Evolutionary conservation across 2,329 filamentous ascomycete species (phyloP), one percentile per base, ranked within the genome.

Genomic region (Plectosphaerella sp.): DNA sequence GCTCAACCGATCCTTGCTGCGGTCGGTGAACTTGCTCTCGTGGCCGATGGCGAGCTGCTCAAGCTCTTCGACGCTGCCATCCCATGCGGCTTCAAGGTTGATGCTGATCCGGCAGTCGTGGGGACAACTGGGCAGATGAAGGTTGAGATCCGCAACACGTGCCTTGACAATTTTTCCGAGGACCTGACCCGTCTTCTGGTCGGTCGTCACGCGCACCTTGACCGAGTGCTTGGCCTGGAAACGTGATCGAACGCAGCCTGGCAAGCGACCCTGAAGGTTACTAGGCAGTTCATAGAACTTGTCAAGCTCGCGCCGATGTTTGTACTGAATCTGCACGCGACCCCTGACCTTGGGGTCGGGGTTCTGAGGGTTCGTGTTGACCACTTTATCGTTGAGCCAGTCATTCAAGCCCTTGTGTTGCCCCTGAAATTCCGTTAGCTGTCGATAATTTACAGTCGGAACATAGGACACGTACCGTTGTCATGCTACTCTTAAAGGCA

Each of bases 21-120:
- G 84, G 62, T 90, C 86, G 7, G 78, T 72, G 58, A 69, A 67
- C 25, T 63, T 73, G 62, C 63, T 75, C 58, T 51, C 68, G 58
- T 59, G 70, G 50, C 57, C 62, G 42, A 62, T 67, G 47, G 62
- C 62, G 49, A 70, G 52, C 22, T 67, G 63, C 59, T 81, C 75
- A 14, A 84, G 67, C 54, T 83, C 80, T 39, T 80, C 74, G 4
- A 84, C 76, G 0, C 88, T 62, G 2, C 91, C 90, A 4, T 91
- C 80, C 74, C 86, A 96, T 50, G 87, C 81, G 82, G 95, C 91
- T 82, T 99, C 95, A 2, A 99, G 80, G 64, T 96, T 97, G 64
- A 99, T 85, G 62, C 91, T 96, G 59, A 99, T 86, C 11, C 94
- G 89, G 71, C 91, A 96, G 70, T 99, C 94, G 63, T 97, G 89